Evolutionary conservation across 768 basidiomycete genomes (phyloP).

Genomic region (Lentinus tigrinus): DNA sequence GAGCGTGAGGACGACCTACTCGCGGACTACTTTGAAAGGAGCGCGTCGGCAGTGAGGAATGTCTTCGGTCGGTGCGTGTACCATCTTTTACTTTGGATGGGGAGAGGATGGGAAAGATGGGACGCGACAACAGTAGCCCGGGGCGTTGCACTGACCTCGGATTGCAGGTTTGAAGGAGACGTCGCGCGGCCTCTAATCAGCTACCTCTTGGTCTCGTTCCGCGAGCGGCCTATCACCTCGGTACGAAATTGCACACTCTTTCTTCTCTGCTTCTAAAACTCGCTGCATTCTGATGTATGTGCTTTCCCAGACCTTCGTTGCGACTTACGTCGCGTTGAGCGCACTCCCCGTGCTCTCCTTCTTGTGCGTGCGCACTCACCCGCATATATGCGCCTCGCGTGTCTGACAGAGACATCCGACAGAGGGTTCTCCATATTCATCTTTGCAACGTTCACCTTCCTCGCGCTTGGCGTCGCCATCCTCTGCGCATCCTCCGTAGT

Average conservation of each 20-base stretch:
- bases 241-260: conserved; percentile 6
- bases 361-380: conserved; percentile 12
- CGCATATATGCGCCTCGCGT: not conserved
- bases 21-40: conserved; percentile 21
- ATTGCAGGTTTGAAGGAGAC: conserved; percentile 15
- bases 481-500: conserved; percentile 7
- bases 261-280: not conserved
- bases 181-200: conserved; percentile 11
- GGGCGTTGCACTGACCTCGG: not conserved
- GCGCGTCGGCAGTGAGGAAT: conserved; percentile 13
- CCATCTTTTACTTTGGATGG: not conserved
- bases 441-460: conserved; percentile 17
- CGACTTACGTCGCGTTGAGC: conserved; percentile 17
- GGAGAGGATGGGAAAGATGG: not conserved
- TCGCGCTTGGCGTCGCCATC: conserved; percentile 17
- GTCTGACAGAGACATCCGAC: not conserved
- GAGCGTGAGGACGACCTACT: conserved; percentile 11
- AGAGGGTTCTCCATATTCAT: conserved; percentile 24
- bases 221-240: conserved; percentile 16
- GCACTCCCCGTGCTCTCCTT: conserved; percentile 22
- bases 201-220: conserved; percentile 8
- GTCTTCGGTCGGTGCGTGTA: conserved; percentile 15
- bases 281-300: not conserved
- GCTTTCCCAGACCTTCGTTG: conserved; percentile 15
- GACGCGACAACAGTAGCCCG: not conserved